phyloP scores from a whole-genome alignment of 179 eudicot species.

The Beta macrorhiza region DNA sequence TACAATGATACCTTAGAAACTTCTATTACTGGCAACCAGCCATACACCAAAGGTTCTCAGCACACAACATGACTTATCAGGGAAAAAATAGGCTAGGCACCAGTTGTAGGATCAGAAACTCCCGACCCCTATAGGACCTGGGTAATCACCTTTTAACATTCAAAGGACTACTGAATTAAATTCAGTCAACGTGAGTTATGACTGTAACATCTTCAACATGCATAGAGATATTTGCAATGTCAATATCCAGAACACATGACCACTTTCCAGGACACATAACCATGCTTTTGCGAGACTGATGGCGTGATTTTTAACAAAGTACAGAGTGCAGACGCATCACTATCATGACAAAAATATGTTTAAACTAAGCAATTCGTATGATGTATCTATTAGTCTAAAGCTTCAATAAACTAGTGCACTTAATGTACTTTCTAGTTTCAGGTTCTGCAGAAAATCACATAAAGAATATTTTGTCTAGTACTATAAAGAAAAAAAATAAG shows the following conservation, averaged over 20 bases:
- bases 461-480: not conserved
- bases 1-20: not conserved
- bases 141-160: not conserved
- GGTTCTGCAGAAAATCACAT: not conserved
- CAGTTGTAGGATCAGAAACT: not conserved
- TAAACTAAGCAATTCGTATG: not conserved
- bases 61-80: too few relatives aligned
- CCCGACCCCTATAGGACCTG: not conserved
- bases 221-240: too few relatives aligned
- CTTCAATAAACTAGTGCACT: not conserved
- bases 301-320: not conserved
- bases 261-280: not conserved
- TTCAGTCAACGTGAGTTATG: too few relatives aligned
- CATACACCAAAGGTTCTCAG: too few relatives aligned
- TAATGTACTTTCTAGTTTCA: not conserved
- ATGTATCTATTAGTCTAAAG: not conserved
- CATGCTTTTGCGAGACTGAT: not conserved
- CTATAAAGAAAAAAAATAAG: not conserved
- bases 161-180: not conserved
- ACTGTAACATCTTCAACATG: not conserved
- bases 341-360: not conserved
- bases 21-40: too few relatives aligned
- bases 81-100: not conserved
- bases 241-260: not conserved
- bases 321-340: not conserved